Base-by-base conservation (phyloP, 345 rosid species). In the Populus tremula region DNA sequence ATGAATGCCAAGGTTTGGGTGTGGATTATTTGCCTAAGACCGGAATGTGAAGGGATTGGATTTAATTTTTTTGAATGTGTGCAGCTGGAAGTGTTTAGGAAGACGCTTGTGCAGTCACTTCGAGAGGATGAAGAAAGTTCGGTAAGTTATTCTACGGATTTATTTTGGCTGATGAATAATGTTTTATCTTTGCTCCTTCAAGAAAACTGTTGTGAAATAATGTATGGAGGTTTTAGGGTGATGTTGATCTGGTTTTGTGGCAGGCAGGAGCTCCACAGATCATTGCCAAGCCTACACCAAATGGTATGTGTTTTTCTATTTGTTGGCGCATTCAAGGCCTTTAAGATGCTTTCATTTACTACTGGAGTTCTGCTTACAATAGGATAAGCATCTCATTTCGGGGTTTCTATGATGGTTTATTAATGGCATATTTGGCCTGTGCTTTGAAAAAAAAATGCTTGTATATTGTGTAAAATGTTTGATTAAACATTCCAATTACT, bases 21-120 rank as follows among this genome's bases (percentile, higher is more conserved):
- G 43, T 39, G 43, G 43, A 1, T 39, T 33, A 33, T 33, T 4
- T 33, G 35, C 35, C 35, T 33, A 33, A 33, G 43, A 2, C 43
- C 3, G 43, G 43, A 33, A 33, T 33, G 4, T 33, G 35, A 33
- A 3, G 35, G 35, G 35, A 0, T 9, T 39, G 50, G 50, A 45
- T 45, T 45, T 45, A 45, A 12, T 11, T 13, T 62, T 27, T 10
- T n/a, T 62, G 36, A n/a, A 63, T 70, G 68, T 25, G 43, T 84
- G 84, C 85, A 94, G 98, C 87, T 94, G 87, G 98, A 94, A 79
- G 89, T 90, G 50, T 94, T 94, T 70, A 90, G 93, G 81, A 94
- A 84, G 93, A 94, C 97, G 1, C 95, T 94, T 38, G 86, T 94
- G 98, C 91, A 76, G 83, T 94, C 98, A 65, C 97, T 94, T 72